Evolutionary conservation across 2,329 filamentous ascomycete species (phyloP).

Genomic region (Cladophialophora carrionii): DNA sequence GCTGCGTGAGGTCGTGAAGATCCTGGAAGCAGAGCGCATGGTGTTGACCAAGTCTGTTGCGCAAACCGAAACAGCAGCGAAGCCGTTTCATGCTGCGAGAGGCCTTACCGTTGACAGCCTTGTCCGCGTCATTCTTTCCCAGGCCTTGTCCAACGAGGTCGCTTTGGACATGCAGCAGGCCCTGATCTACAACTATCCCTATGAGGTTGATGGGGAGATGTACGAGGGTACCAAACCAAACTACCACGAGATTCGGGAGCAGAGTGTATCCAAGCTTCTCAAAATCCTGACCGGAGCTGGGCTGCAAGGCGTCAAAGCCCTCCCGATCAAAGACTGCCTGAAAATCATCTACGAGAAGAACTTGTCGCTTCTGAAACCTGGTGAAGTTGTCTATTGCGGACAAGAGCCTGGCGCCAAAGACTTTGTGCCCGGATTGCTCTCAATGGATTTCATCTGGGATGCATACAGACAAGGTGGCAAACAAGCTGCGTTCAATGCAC

Average conservation of each 20-base stretch:
- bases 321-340: constrained; percentile 27
- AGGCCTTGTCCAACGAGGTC: constrained; percentile 34
- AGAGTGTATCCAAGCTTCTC: constrained; percentile 25
- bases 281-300: constrained; percentile 28
- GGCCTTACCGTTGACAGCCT: constrained; percentile 33
- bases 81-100: constrained; percentile 32
- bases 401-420: constrained; percentile 29
- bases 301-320: constrained; percentile 22
- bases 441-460: constrained; percentile 36
- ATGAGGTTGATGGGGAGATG: constrained; percentile 29
- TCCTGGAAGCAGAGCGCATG: constrained; percentile 21
- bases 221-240: constrained; percentile 35
- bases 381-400: constrained; percentile 19
- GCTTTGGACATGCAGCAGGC: constrained; percentile 32
- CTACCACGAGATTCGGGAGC: constrained; percentile 34
- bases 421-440: constrained; percentile 38
- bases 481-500: constrained; percentile 32
- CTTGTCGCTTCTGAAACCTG: constrained; percentile 15
- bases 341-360: constrained; percentile 29
- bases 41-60: constrained; percentile 3
- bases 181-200: constrained; percentile 34
- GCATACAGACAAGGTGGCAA: constrained; percentile 27
- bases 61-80: constrained; percentile 5
- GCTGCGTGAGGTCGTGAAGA: constrained; percentile 6
- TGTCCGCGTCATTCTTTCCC: constrained; percentile 36